Evolutionary conservation across 1,139 yeast genomes (phyloP), one percentile per base, ranked within the genome.

Genomic region (Pichia sp.): DNA sequence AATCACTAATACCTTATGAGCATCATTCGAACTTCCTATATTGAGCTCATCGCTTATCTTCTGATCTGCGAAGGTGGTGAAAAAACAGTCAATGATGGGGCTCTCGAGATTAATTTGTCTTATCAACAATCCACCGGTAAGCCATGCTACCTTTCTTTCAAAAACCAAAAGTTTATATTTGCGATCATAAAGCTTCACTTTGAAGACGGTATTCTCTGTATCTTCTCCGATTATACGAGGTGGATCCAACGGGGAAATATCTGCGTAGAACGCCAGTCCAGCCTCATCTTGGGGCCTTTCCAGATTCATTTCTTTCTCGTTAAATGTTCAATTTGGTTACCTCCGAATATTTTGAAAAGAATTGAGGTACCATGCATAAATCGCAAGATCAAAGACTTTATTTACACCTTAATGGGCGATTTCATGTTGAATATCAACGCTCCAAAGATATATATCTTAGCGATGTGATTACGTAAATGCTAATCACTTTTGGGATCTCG

Each of bases 101-200:
- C 74, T 74, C 13, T 77, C 76, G 59, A 75, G 83, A 1, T 70
- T 68, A 55, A 85, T 70, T 51, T 74, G 77, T 48, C 82, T 72
- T 28, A 77, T 65, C 7, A 82, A 63, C 3, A 74, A 61, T 1
- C 79, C 76, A 12, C 85, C 85, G 48, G 72, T 70, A 43, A 76
- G 66, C 74, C 83, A 74, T 21, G 70, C 60, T 7, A 79, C 80
- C 22, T 48, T 50, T 10, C 44, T 52, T 4, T 46, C 41, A 43
- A 42, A 54, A 8, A 57, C 54, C 21, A 52, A 28, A 4, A 58
- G 37, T 16, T 44, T 51, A 25, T 48, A 54, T 2, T 28, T 37
- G 3, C 25, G 41, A 5, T 47, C 45, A 21, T 47, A 50, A 10
- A 52, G 31, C 23, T 54, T 52, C 3, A 52, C 49, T 3, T 28